Base-by-base conservation (phyloP, 148 eudicot species). In the Heliosperma pusillum region DNA sequence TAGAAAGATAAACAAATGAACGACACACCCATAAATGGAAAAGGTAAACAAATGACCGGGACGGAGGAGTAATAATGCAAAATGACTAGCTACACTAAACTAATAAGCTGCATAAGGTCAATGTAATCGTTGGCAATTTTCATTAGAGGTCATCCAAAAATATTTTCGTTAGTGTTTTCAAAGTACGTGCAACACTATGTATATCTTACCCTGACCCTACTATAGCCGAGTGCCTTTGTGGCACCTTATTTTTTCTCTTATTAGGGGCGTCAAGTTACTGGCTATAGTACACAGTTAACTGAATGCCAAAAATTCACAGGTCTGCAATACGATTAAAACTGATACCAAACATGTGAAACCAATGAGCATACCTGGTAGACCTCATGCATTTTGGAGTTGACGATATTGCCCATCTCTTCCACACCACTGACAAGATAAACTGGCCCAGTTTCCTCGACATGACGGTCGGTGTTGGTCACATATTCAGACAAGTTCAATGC, bases 341-440 rank as follows among this genome's bases (percentile, higher is more conserved):
- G 69, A 65, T 16, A 65, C 17, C 17, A 58, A n/a, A 45, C 69
- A 61, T 29, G 27, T 36, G 27, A 36, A 74, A 20, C 53, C 71
- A 56, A 70, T 56, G 21, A 79, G 73, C 81, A 58, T 81, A 89
- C 97, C 97, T 89, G 87, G 70, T 89, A 85, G 72, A 86, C 84
- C 81, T 84, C 86, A 66, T 89, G 85, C 74, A 92, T 88, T 89
- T 77, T 92, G 69, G 78, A 72, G 77, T 89, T 84, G 58, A 89
- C 97, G 40, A 94, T 87, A 80, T 76, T 72, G 59, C 79, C 86
- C 96, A 94, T 94, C 84, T 94, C 96, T 67, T 92, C 97, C 58
- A 83, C 25, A 60, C 90, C 89, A 69, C 85, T 86, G 61, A 92
- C 96, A 70, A 86, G 85, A 79, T 87, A 82, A 59, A 74, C 60